Conservation (phyloP, 345 rosid species). For the Boechera retrofracta region DNA sequence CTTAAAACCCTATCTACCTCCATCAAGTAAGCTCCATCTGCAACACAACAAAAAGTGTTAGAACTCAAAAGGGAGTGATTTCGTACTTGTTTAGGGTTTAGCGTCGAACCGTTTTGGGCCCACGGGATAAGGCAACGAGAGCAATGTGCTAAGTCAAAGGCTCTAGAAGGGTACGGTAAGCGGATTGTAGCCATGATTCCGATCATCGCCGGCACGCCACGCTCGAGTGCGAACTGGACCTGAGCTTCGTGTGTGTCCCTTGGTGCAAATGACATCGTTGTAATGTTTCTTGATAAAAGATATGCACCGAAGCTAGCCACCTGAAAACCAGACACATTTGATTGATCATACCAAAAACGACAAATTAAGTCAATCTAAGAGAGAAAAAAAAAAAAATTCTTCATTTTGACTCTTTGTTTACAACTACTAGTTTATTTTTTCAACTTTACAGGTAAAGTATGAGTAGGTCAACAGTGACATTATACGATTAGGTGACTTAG, state of each 20-base stretch:
- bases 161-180: conserved; percentile 86
- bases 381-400: background rate
- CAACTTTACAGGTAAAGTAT: conserved; percentile 33
- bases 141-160: conserved; percentile 97
- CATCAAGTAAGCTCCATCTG: conserved; percentile 81
- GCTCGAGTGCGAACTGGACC: conserved; percentile 89
- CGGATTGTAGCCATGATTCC: conserved; percentile 90
- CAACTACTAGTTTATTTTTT: conserved; percentile 13
- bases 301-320: conserved; percentile 99
- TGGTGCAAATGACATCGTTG: conserved; percentile 91
- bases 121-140: conserved; percentile 98
- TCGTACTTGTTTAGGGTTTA: background rate
- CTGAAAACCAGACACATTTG: conserved; percentile 40
- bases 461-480: conserved; percentile 31
- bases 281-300: conserved; percentile 71
- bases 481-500: conserved; percentile 21
- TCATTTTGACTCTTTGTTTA: conserved; percentile 18
- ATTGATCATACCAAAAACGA: background rate
- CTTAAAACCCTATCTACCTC: conserved; percentile 87
- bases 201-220: conserved; percentile 92
- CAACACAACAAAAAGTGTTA: background rate
- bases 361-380: background rate
- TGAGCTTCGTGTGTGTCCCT: conserved; percentile 95
- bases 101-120: conserved; percentile 65
- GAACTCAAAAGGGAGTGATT: background rate